Evolutionary conservation across 345 rosid species (phyloP).

Genomic region (Salix viminalis): DNA sequence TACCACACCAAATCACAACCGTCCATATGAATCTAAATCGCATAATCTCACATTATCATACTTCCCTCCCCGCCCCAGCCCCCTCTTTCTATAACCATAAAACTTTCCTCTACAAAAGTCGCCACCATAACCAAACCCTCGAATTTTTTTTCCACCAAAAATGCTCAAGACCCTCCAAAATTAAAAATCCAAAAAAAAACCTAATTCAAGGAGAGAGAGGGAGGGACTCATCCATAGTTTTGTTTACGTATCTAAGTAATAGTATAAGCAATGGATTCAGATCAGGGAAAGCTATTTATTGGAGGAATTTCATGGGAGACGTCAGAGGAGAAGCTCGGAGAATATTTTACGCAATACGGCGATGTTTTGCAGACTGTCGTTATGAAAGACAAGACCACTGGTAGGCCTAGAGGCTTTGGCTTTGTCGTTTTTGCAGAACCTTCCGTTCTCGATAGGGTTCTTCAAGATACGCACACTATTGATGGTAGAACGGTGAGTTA

Average conservation of each 20-base stretch:
- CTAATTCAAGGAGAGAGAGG: neutral
- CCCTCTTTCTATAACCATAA: neutral
- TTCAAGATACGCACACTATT: slow-evolving; percentile 65
- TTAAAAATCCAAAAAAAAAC: neutral
- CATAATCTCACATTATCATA: slow-evolving; percentile 4
- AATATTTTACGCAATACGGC: slow-evolving; percentile 64
- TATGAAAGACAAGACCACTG: slow-evolving; percentile 69
- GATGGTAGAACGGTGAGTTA: slow-evolving; percentile 72
- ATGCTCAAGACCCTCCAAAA: neutral
- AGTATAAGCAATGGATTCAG: slow-evolving; percentile 52
- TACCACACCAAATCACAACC: slow-evolving; percentile 15
- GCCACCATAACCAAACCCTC: slow-evolving; percentile 17
- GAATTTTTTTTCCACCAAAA: neutral
- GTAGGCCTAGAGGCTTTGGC: slow-evolving; percentile 79
- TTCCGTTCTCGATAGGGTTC: slow-evolving; percentile 56
- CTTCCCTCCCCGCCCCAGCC: neutral
- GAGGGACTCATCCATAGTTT: neutral
- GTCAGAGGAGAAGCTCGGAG: slow-evolving; percentile 57
- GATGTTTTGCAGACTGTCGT: slow-evolving; percentile 64
- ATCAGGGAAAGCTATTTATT: slow-evolving; percentile 85
- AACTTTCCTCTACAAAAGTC: slow-evolving; percentile 9
- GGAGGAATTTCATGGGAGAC: slow-evolving; percentile 99
- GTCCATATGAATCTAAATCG: slow-evolving; percentile 14
- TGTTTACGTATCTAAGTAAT: neutral
- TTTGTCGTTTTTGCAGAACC: slow-evolving; percentile 82